phyloP scores from a whole-genome alignment of 345 rosid genomes.

The Cochlearia excelsa region DNA sequence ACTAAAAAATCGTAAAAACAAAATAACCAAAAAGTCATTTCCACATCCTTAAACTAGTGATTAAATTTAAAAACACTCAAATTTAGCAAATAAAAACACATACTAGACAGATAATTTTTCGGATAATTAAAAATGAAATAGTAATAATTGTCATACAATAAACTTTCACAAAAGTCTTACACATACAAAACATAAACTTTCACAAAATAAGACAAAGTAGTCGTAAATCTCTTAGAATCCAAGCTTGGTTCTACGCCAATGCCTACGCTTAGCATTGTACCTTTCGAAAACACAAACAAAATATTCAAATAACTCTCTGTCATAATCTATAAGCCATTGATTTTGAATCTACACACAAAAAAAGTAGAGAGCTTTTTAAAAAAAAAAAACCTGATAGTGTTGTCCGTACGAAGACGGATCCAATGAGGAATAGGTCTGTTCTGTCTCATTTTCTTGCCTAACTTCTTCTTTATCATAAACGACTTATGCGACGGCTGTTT shows the following conservation, averaged over 20 bases:
- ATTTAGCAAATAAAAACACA: too few relatives aligned
- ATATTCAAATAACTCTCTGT: too few relatives aligned
- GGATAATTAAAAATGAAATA: too few relatives aligned
- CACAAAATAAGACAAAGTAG: not conserved
- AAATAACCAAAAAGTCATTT: not conserved
- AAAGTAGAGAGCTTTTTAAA: not conserved
- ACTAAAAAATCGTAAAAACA: not conserved
- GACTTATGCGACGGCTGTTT: constrained; percentile 87
- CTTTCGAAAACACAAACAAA: constrained; percentile 24
- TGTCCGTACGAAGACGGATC: too few relatives aligned
- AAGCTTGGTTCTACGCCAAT: constrained; percentile 68
- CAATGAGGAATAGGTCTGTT: constrained; percentile 69
- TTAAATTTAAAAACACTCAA: too few relatives aligned
- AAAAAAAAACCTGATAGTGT: constrained; percentile 45
- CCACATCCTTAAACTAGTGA: not conserved
- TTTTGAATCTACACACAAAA: not conserved
- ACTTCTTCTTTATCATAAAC: constrained; percentile 59
- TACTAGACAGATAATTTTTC: too few relatives aligned
- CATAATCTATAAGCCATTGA: too few relatives aligned
- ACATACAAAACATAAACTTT: constrained; percentile 2
- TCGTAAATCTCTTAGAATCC: constrained; percentile 29
- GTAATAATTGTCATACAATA: too few relatives aligned
- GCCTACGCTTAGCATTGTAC: constrained; percentile 68
- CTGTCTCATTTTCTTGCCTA: constrained; percentile 72
- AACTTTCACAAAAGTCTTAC: not conserved